Evolutionary conservation across 495 filamentous ascomycete species (phyloP).

Genomic region (Penicillium chermesinum): DNA sequence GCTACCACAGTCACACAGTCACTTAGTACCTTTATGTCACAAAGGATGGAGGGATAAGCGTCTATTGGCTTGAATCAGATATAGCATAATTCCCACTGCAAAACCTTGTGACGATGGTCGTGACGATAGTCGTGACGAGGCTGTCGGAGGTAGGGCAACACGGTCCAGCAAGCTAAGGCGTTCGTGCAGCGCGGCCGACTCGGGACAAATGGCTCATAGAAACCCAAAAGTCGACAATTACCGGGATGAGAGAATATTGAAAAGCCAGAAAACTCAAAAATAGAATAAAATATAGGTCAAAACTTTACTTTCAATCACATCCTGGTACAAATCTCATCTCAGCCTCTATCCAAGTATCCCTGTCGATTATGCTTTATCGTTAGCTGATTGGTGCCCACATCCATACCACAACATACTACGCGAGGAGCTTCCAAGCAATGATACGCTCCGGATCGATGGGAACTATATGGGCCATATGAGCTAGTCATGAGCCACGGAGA

Average conservation of each 20-base stretch:
- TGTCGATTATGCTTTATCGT: slow-evolving; percentile 3
- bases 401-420: neutral
- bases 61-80: too few relatives aligned
- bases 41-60: too few relatives aligned
- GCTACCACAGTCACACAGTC: too few relatives aligned
- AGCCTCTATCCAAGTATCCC: slow-evolving; percentile 11
- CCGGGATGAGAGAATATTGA: too few relatives aligned
- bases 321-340: slow-evolving; percentile 3
- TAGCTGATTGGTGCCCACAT: slow-evolving; percentile 5
- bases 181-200: slow-evolving; percentile 5
- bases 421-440: neutral
- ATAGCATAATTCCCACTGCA: neutral
- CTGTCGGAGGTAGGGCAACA: slow-evolving; percentile 12
- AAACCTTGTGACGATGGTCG: slow-evolving; percentile 16
- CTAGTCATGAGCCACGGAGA: slow-evolving; percentile 2
- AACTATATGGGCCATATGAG: neutral
- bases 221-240: too few relatives aligned
- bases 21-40: too few relatives aligned
- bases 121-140: slow-evolving; percentile 6
- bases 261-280: too few relatives aligned
- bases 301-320: neutral
- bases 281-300: neutral
- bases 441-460: neutral
- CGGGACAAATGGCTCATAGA: slow-evolving; percentile 11
- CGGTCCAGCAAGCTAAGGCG: slow-evolving; percentile 4